Percentiles rank a stretch among this genome's conserved stretches.
Conservation (phyloP, 2,329 filamentous ascomycete species). For the Spiromastix sp. region DNA sequence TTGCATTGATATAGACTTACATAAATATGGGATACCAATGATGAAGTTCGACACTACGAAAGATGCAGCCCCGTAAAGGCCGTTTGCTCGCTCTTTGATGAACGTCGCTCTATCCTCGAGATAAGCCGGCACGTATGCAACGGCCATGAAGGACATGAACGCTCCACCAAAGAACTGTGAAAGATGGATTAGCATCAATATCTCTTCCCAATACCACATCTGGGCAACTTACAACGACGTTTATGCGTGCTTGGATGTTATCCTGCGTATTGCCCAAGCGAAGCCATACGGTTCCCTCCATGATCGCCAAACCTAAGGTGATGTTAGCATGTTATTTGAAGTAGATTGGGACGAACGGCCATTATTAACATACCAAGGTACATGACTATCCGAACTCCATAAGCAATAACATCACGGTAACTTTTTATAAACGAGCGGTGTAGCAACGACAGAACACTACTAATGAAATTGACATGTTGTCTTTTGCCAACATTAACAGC, state of each 20-base stretch:
- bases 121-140: conserved; percentile 76
- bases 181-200: background rate
- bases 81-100: conserved; percentile 70
- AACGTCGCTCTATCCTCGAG: conserved; percentile 67
- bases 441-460: conserved; percentile 54
- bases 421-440: conserved; percentile 75
- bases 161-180: conserved; percentile 56
- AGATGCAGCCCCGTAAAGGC: conserved; percentile 62
- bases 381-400: conserved; percentile 74
- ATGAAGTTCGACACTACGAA: conserved; percentile 73
- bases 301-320: conserved; percentile 55
- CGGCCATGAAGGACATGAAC: conserved; percentile 72
- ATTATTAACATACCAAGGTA: conserved; percentile 48
- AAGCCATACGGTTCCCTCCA: conserved; percentile 85
- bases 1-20: too few relatives aligned
- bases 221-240: conserved; percentile 53
- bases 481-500: conserved; percentile 15
- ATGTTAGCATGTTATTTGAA: conserved; percentile 5
- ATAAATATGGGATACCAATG: conserved; percentile 71
- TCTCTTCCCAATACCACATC: background rate
- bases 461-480: conserved; percentile 33
- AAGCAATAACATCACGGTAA: conserved; percentile 73
- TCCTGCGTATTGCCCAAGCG: conserved; percentile 57
- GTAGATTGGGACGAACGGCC: too few relatives aligned
- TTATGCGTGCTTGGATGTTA: conserved; percentile 71